Evolutionary conservation across 306 rosid genomes (phyloP), one percentile per base, ranked within the genome.

Genomic region (Clitoria ternatea): DNA sequence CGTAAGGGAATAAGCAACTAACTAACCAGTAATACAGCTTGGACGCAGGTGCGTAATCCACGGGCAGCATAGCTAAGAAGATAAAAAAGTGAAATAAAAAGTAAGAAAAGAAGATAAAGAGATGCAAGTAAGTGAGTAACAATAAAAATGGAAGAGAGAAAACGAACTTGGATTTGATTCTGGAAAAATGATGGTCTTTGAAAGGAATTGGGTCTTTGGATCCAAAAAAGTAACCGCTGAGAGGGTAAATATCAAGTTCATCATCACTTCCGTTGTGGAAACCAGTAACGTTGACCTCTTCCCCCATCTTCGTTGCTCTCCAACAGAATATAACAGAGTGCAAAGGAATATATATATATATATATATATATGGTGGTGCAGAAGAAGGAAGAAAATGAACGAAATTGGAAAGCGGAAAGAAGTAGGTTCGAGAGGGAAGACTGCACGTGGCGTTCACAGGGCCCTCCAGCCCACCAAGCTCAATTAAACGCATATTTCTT

Each of bases 11-110:
- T 3, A 8, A 29, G 32, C 3, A 53, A 82, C 92, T 39, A 64
- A 88, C 97, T 39, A 64, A 88, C 97, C 98, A 92, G 56, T 44
- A 92, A 54, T 62, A 90, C 91, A 12, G 96, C 98, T 69, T 86
- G 87, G 15, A 90, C 96, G 59, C 82, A 79, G 68, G 82, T 88
- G 78, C 98, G 89, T 60, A 86, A 66, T 63, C 97, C 98, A 77
- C 68, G 13, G 20, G 87, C 86, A 80, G 91, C 75, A 73, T 83
- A 90, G 72, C 98, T 92, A 81, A 5, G 4, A 4, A 17, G 6
- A 60, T 19, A 56, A 1, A 12, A 17, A 33, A 8, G 44, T 26
- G 33, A 35, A 55, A 1, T 1, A 12, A 1, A 32, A 32, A 32
- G 6, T 32, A 45, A 11, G 62, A 3, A 39, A 8, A 19, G 3